These are phyloP conservation scores for Pseudogymnoascus sp. DNA, from an alignment of 2,329 filamentous ascomycete species.

Conservation along the genomic window DNA sequence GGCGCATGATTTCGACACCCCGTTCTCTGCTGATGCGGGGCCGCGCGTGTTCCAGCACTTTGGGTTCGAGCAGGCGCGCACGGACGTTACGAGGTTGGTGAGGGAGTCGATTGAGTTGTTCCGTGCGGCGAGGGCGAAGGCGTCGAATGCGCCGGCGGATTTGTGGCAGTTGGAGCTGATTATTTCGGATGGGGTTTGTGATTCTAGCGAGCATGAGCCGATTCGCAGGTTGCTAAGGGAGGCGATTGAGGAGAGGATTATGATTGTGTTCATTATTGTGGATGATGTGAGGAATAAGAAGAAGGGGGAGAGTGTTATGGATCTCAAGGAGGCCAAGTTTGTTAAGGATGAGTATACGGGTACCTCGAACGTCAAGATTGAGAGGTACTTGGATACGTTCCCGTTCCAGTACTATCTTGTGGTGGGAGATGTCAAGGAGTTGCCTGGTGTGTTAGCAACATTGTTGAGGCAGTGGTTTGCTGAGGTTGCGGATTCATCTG, in stretches of 20 bases:
- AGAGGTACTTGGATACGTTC: constrained; percentile 89
- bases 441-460: constrained; percentile 79
- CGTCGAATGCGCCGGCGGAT: constrained; percentile 48
- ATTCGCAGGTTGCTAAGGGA: constrained; percentile 77
- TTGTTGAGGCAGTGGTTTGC: constrained; percentile 95
- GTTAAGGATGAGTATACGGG: constrained; percentile 49
- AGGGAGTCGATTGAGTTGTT: constrained; percentile 73
- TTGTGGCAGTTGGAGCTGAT: constrained; percentile 94
- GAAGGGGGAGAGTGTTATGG: constrained; percentile 63
- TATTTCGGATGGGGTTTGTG: constrained; percentile 87
- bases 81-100: constrained; percentile 74
- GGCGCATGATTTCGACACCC: constrained; percentile 75
- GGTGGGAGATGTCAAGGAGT: constrained; percentile 81
- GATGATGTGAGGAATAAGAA: constrained; percentile 51
- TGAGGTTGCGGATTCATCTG: constrained; percentile 39
- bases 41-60: constrained; percentile 80
- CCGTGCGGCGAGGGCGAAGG: constrained; percentile 56
- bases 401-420: constrained; percentile 97
- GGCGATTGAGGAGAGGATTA: constrained; percentile 87
- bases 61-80: constrained; percentile 74
- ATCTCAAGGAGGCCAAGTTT: constrained; percentile 82
- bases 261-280: constrained; percentile 97
- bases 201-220: constrained; percentile 67
- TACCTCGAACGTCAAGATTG: constrained; percentile 65
- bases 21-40: constrained; percentile 73